Percentiles rank a stretch among this genome's conserved stretches.
phyloP scores from a whole-genome alignment of 2,329 filamentous ascomycete species.

The Stachybotrys chartarum region DNA sequence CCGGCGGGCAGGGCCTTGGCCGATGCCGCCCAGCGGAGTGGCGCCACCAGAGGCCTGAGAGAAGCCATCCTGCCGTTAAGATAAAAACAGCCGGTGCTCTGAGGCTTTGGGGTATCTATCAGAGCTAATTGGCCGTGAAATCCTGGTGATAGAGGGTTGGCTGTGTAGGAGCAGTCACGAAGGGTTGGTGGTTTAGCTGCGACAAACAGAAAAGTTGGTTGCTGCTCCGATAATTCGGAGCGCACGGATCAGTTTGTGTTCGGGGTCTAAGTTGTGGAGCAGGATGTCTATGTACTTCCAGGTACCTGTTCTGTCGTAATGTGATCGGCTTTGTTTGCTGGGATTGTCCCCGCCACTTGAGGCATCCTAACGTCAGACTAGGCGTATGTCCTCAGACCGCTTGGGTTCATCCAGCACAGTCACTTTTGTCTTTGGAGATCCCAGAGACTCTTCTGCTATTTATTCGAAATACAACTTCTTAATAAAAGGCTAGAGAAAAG shows the following conservation, averaged over 20 bases:
- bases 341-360: too few relatives aligned
- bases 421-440: too few relatives aligned
- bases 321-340: too few relatives aligned
- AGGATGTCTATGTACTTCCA: background rate
- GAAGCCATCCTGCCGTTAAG: slow-evolving; percentile 32
- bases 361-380: too few relatives aligned
- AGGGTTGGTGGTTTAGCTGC: background rate
- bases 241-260: background rate
- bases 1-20: slow-evolving; percentile 18
- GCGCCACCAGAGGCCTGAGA: slow-evolving; percentile 33
- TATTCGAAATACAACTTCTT: too few relatives aligned
- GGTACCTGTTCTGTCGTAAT: too few relatives aligned
- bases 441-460: too few relatives aligned
- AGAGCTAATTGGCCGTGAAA: background rate
- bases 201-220: background rate
- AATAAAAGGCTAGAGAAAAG: too few relatives aligned
- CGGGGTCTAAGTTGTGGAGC: background rate
- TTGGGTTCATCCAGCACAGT: too few relatives aligned
- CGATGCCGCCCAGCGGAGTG: slow-evolving; percentile 27
- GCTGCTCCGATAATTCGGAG: background rate
- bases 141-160: background rate
- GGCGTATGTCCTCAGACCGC: too few relatives aligned
- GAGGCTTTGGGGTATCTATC: background rate
- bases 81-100: slow-evolving; percentile 14
- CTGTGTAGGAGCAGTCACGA: background rate